phyloP scores from a whole-genome alignment of 441 rosid genomes.

The Pelargonium australe region DNA sequence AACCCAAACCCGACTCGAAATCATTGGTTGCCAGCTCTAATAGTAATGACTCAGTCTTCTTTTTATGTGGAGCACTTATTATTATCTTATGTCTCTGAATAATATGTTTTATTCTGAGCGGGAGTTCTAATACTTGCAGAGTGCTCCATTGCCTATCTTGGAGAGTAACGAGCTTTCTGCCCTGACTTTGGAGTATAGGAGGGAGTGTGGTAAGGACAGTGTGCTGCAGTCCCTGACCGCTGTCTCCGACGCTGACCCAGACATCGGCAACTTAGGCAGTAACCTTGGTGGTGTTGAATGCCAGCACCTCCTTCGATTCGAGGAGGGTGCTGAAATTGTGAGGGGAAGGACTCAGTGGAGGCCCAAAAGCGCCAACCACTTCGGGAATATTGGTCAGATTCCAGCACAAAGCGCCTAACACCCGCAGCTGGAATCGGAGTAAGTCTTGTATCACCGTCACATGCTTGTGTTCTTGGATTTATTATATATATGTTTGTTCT shows the following conservation, averaged over 20 bases:
- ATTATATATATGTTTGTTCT: constrained; percentile 19
- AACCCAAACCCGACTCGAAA: neutral
- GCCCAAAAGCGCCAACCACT: constrained; percentile 45
- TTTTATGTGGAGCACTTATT: neutral
- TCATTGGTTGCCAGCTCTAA: neutral
- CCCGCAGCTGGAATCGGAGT: too few species aligned
- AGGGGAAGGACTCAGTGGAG: constrained; percentile 92
- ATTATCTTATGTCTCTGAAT: neutral
- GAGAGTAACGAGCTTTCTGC: constrained; percentile 75
- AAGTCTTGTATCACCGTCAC: neutral
- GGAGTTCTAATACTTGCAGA: constrained; percentile 35
- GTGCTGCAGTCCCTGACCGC: constrained; percentile 85
- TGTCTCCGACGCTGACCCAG: constrained; percentile 36
- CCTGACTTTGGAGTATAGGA: constrained; percentile 85
- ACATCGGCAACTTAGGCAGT: constrained; percentile 29
- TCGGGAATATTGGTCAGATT: constrained; percentile 31
- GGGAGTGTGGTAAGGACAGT: constrained; percentile 95
- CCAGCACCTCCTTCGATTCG: constrained; percentile 84
- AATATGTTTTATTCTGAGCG: neutral
- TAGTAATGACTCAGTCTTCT: neutral
- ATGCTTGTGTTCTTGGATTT: neutral
- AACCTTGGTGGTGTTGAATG: constrained; percentile 51
- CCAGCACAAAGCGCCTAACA: constrained; percentile 33
- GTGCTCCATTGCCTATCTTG: constrained; percentile 76
- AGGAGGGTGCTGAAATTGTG: constrained; percentile 81